Evolutionary conservation across 169 alveolate genomes (phyloP), one percentile per base, ranked within the genome.

Genomic region (Plasmodium sp.): DNA sequence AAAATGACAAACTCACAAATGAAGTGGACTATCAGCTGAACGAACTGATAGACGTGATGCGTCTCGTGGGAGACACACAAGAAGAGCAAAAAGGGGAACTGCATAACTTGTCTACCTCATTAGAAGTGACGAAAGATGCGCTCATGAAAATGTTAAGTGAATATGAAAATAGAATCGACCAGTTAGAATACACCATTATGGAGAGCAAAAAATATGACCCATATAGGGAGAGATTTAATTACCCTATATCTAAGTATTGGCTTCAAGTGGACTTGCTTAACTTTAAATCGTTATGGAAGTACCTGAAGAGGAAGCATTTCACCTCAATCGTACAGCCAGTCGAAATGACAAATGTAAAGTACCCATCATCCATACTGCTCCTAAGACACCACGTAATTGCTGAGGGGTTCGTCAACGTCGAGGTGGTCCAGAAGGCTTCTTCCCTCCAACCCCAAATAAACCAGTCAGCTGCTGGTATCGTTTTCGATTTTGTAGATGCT

Each of bases 111-210:
- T 90, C 91, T 16, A 58, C 22, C 14, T 90, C 84, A 12, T 34
- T 90, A 31, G 92, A 90, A 62, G 75, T 58, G 81, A 90, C 92
- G 74, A 90, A 90, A 90, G 39, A 80, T 80, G 81, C 94, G 7
- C 36, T 90, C 3, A 79, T 80, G n/a, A 90, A 90, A 90, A 90
- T 90, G 90, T 39, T 90, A 90, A 81, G 83, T 45, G 94, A 90
- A 81, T 90, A 90, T 51, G 94, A 90, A 90, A 90, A 90, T 22
- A 80, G 94, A 90, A 90, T 90, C 73, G 84, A 80, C 83, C 94
- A 90, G 36, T 34, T 90, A 27, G 94, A 90, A 73, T 90, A 90
- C 73, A 41, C 12, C 54, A 90, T 81, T 27, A 90, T 90, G 94
- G 94, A 90, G 10, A 43, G 39, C 48, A 90, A 90, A 81, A 71